Evolutionary conservation across 805 yeast species (phyloP).

Genomic region (Tanozyma kutaoensis): DNA sequence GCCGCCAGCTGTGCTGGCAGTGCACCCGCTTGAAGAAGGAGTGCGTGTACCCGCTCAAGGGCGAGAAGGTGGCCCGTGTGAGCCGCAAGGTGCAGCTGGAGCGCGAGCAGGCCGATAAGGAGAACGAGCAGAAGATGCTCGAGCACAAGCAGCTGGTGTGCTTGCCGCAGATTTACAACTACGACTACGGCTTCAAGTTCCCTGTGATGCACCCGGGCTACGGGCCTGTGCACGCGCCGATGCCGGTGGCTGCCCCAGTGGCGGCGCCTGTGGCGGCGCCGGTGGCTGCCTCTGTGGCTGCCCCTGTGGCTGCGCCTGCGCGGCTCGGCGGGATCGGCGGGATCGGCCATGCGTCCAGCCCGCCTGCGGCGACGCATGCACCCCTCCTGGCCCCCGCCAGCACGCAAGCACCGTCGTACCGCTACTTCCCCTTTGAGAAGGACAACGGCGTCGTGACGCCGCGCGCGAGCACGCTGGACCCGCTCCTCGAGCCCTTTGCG

Average conservation of each 20-base stretch:
- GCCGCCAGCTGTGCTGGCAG: conserved; percentile 20
- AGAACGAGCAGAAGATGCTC: no score
- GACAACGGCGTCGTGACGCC: no score
- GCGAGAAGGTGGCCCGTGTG: conserved; percentile 22
- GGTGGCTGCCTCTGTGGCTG: not conserved
- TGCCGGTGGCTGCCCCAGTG: not conserved
- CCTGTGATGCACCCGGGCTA: no score
- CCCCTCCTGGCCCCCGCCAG: not conserved
- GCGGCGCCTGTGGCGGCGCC: not conserved
- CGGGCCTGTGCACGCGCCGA: no score
- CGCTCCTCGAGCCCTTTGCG: no score
- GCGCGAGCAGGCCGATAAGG: not conserved
- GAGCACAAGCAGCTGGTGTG: no score
- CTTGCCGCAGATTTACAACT: no score
- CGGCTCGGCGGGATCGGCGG: not conserved
- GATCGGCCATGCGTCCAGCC: not conserved
- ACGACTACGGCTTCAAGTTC: no score
- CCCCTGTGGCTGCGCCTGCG: not conserved
- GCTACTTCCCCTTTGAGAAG: no score
- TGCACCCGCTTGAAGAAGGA: conserved; percentile 17
- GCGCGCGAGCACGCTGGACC: no score
- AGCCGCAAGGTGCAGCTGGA: conserved; percentile 5
- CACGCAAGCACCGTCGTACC: not conserved
- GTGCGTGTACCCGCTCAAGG: conserved; percentile 23
- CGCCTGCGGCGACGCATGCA: not conserved